Evolutionary conservation across 495 filamentous ascomycete genomes (phyloP).

Genomic region (Baudoinia panamericana): DNA sequence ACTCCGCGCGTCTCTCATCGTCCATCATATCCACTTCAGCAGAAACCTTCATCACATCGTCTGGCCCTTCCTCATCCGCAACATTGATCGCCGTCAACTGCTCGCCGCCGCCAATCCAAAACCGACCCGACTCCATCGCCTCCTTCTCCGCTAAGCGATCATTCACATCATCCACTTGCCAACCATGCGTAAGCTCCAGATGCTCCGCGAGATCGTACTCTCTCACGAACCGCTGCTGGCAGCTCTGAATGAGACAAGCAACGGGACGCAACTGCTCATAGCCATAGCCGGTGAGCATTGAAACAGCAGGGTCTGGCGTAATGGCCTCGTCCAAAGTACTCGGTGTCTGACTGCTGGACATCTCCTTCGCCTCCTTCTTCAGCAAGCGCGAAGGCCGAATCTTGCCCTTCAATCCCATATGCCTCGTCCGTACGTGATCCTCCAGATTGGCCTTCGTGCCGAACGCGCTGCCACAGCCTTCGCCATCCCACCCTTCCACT

Average conservation of each 20-base stretch:
- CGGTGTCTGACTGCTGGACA: too few species aligned
- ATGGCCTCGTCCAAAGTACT: neutral
- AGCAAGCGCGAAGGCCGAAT: constrained; percentile 20
- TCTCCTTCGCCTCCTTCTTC: constrained; percentile 27
- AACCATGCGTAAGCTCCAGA: constrained; percentile 41
- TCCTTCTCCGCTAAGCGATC: constrained; percentile 24
- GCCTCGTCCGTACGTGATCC: constrained; percentile 65
- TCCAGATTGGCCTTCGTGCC: constrained; percentile 60
- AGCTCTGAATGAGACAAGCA: constrained; percentile 41
- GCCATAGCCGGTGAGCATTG: constrained; percentile 44
- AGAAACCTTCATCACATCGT: too few species aligned
- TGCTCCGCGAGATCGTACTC: constrained; percentile 58
- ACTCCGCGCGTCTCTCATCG: too few species aligned
- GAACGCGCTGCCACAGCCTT: constrained; percentile 58
- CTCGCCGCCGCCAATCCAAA: too few species aligned
- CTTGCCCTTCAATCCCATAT: constrained; percentile 44
- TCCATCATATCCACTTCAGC: too few species aligned
- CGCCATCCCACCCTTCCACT: constrained; percentile 47
- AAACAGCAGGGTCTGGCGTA: constrained; percentile 22
- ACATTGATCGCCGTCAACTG: too few species aligned
- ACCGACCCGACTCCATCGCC: too few species aligned
- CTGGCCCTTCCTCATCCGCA: too few species aligned
- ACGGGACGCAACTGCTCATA: constrained; percentile 45
- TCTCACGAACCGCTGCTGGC: constrained; percentile 48
- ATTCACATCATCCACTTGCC: constrained; percentile 39